These are phyloP conservation scores for Sphagnum fallax DNA, from an alignment of 228 moss, liverwort and hornwort species.

Conservation along the genomic window DNA sequence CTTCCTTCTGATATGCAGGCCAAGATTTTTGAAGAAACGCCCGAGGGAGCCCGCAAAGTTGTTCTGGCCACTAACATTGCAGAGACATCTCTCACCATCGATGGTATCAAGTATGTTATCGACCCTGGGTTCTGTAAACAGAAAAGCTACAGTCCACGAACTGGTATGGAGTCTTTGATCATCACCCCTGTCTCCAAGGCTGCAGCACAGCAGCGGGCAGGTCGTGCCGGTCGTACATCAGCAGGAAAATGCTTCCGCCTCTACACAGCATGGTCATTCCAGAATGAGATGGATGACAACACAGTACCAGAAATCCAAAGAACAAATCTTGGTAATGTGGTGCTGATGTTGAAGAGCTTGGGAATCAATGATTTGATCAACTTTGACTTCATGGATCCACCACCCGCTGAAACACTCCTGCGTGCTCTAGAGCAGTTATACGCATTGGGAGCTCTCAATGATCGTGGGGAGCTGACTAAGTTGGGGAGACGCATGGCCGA, in stretches of 20 bases:
- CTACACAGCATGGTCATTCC: slow-evolving; percentile 80
- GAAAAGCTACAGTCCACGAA: slow-evolving; percentile 88
- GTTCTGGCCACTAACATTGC: slow-evolving; percentile 93
- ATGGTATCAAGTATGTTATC: slow-evolving; percentile 95
- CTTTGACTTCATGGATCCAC: slow-evolving; percentile 98
- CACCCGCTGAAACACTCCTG: slow-evolving; percentile 79
- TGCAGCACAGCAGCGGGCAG: slow-evolving; percentile 81
- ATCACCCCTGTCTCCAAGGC: slow-evolving; percentile 88
- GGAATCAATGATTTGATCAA: slow-evolving; percentile 86
- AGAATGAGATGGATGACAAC: slow-evolving; percentile 94
- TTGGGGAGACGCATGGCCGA: slow-evolving; percentile 92
- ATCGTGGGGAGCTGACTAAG: slow-evolving; percentile 76
- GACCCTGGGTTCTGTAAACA: slow-evolving; percentile 95
- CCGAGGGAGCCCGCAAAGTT: slow-evolving; percentile 86
- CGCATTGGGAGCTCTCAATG: slow-evolving; percentile 79
- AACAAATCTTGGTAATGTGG: slow-evolving; percentile 91
- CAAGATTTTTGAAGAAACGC: slow-evolving; percentile 84
- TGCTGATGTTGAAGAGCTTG: slow-evolving; percentile 84
- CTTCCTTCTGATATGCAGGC: slow-evolving; percentile 96
- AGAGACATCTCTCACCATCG: slow-evolving; percentile 95
- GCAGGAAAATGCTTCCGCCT: slow-evolving; percentile 89
- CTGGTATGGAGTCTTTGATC: slow-evolving; percentile 83
- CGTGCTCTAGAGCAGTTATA: slow-evolving; percentile 83
- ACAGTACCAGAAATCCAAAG: slow-evolving; percentile 93
- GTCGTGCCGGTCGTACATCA: slow-evolving; percentile 85